Conservation (phyloP, 2,329 filamentous ascomycete genomes). For the Mycogone perniciosa region DNA sequence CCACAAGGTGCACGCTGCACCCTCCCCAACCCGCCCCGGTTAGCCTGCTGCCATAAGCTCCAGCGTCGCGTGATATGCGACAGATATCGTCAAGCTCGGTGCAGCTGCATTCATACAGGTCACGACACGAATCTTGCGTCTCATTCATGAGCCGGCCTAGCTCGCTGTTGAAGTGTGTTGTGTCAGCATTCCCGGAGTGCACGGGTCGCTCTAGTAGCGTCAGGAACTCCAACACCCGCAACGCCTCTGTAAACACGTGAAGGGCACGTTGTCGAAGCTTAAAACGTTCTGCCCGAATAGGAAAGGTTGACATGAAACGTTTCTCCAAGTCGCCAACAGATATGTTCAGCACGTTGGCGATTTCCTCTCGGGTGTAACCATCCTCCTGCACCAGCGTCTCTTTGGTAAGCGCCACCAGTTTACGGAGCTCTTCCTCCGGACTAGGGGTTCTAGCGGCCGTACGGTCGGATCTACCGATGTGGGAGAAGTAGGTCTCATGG, state of each 20-base stretch:
- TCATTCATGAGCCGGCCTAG: constrained; percentile 83
- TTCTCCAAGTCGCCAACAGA: constrained; percentile 65
- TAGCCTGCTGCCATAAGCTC: constrained; percentile 76
- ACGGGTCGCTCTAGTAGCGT: constrained; percentile 58
- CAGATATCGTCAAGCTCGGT: constrained; percentile 90
- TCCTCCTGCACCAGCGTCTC: constrained; percentile 69
- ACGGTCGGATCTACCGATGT: constrained; percentile 32
- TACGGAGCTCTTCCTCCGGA: constrained; percentile 62
- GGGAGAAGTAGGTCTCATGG: constrained; percentile 72
- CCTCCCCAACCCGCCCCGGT: constrained; percentile 97
- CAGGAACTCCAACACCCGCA: constrained; percentile 79
- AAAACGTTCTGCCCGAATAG: constrained; percentile 81
- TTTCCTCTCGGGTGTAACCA: constrained; percentile 83
- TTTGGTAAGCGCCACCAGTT: constrained; percentile 63
- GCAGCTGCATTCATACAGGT: constrained; percentile 86
- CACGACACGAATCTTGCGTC: constrained; percentile 81
- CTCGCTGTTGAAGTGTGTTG: constrained; percentile 54
- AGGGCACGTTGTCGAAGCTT: constrained; percentile 79
- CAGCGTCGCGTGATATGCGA: constrained; percentile 66
- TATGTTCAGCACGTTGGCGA: constrained; percentile 64
- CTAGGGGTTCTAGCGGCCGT: constrained; percentile 38
- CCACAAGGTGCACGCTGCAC: constrained; percentile 88
- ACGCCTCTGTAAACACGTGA: constrained; percentile 86
- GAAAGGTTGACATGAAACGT: constrained; percentile 80
- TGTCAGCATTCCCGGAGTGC: constrained; percentile 40